phyloP scores from a whole-genome alignment of 2,329 filamentous ascomycete species.

The Acrocalymma vagum region DNA sequence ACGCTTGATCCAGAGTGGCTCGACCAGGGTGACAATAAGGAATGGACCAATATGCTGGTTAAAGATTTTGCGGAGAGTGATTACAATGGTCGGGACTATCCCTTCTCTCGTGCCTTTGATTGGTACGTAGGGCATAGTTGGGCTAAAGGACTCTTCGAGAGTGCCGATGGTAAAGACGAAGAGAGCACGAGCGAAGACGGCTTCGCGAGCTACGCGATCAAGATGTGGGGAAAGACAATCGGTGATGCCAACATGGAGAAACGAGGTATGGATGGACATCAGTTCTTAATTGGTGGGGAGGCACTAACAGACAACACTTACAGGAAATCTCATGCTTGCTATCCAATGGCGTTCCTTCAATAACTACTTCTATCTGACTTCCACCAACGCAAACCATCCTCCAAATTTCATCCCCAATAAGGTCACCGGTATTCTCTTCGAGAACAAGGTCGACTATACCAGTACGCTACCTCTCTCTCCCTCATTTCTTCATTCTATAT shows the following conservation, averaged over 20 bases:
- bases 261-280: conserved; percentile 51
- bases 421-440: conserved; percentile 75
- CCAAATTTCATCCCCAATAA: conserved; percentile 82
- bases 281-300: not conserved
- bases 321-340: conserved; percentile 82
- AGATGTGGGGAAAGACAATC: conserved; percentile 88
- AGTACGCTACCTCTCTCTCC: conserved; percentile 80
- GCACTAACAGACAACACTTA: conserved; percentile 1
- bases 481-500: conserved; percentile 57
- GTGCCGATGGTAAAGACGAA: conserved; percentile 79
- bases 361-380: conserved; percentile 83
- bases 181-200: conserved; percentile 92
- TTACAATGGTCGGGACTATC: conserved; percentile 68
- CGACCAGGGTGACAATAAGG: conserved; percentile 66
- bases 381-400: conserved; percentile 76
- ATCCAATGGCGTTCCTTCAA: conserved; percentile 77
- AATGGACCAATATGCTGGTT: conserved; percentile 83
- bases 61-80: conserved; percentile 89
- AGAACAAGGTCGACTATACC: conserved; percentile 94
- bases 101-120: conserved; percentile 84
- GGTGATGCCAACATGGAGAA: conserved; percentile 83
- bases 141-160: conserved; percentile 81
- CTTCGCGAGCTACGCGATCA: conserved; percentile 85
- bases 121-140: conserved; percentile 96
- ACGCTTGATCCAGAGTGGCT: conserved; percentile 81